A percentile compares a stretch with the other conserved stretches of the same genome.
Conservation (phyloP, 2,329 filamentous ascomycete species). For the Chalaropsis thielavioides region DNA sequence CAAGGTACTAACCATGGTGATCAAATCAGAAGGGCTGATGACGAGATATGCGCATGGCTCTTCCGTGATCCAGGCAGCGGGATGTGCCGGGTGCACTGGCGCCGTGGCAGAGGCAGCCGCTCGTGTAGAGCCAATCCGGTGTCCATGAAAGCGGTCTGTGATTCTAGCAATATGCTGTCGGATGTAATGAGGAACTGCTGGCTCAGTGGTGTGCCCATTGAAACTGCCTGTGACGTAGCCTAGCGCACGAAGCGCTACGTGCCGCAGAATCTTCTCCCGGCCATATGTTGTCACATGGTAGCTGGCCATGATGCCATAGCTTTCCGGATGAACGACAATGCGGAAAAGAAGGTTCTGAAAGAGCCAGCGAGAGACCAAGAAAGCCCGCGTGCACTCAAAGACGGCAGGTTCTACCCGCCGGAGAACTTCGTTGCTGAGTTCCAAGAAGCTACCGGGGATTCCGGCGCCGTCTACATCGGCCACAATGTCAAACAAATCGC, state of each 20-base stretch:
- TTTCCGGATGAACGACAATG: constrained; percentile 80
- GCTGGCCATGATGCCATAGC: constrained; percentile 61
- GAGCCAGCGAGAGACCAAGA: constrained; percentile 81
- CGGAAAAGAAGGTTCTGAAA: constrained; percentile 77
- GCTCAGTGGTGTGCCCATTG: constrained; percentile 36
- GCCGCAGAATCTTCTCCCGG: constrained; percentile 63
- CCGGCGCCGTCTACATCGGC: constrained; percentile 73
- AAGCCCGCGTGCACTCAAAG: constrained; percentile 61
- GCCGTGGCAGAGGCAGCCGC: not conserved
- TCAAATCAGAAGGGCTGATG: constrained; percentile 62
- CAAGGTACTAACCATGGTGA: constrained; percentile 67
- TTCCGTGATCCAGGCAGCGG: not conserved
- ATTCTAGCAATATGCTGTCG: constrained; percentile 59
- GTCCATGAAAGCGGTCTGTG: constrained; percentile 46
- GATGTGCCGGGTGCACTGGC: not conserved
- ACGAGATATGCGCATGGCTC: constrained; percentile 50
- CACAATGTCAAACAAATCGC: constrained; percentile 70
- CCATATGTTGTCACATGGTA: constrained; percentile 88
- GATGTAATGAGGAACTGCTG: constrained; percentile 45
- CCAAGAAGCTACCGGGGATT: constrained; percentile 71
- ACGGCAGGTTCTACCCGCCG: constrained; percentile 58
- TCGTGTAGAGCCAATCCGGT: not conserved
- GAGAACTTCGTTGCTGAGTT: constrained; percentile 72
- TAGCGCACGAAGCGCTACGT: constrained; percentile 68
- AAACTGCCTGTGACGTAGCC: constrained; percentile 65